A percentile compares a stretch with the other conserved stretches of the same genome.
Conservation (phyloP, 2,329 filamentous ascomycete species). For the Penicillium sp. region DNA sequence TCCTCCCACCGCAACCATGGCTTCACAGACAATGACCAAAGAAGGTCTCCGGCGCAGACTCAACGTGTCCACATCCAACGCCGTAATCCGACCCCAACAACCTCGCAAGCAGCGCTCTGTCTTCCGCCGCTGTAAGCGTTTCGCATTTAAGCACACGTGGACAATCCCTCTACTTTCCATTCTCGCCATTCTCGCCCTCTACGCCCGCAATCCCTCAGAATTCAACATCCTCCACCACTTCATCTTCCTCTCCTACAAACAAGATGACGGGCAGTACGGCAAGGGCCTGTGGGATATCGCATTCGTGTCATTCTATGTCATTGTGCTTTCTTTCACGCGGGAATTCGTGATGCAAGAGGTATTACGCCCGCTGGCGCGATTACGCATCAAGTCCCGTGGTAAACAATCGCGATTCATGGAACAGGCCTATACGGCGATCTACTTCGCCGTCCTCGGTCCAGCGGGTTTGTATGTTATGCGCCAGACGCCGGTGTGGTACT, state of each 20-base stretch:
- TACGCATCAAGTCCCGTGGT: constrained; percentile 65
- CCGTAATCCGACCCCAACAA: neutral
- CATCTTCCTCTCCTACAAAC: constrained; percentile 85
- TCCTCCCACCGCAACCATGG: neutral
- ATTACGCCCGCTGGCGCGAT: constrained; percentile 70
- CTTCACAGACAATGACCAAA: neutral
- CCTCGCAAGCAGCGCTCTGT: neutral
- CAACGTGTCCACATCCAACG: neutral
- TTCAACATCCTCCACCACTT: constrained; percentile 75
- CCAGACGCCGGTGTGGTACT: constrained; percentile 88
- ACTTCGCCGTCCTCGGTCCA: constrained; percentile 78
- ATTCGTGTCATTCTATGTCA: constrained; percentile 81
- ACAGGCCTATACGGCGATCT: constrained; percentile 86
- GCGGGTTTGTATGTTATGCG: constrained; percentile 86
- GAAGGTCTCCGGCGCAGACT: neutral
- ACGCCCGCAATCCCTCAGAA: constrained; percentile 70
- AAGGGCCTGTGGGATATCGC: constrained; percentile 82
- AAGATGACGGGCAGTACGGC: constrained; percentile 68
- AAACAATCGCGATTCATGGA: constrained; percentile 93
- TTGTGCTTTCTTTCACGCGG: constrained; percentile 84
- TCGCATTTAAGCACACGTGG: constrained; percentile 55
- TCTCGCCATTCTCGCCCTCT: constrained; percentile 62
- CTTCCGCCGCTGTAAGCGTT: constrained; percentile 33
- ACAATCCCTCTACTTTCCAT: constrained; percentile 69
- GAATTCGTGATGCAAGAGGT: constrained; percentile 92